Evolutionary conservation across 140 eudicot species (phyloP).

Genomic region (Oenanthe javanica): DNA sequence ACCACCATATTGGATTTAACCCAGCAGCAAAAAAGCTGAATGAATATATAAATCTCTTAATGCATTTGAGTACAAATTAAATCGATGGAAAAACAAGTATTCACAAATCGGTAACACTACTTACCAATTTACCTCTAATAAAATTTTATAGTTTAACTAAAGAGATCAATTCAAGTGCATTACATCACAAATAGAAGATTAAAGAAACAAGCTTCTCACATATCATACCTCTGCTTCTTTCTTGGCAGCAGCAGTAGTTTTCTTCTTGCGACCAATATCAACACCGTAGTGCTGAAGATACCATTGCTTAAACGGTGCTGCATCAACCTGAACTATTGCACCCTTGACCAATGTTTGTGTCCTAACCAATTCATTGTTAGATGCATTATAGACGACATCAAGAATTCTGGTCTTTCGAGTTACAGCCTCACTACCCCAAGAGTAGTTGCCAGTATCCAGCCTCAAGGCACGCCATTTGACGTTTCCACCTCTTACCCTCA

Average conservation of each 20-base stretch:
- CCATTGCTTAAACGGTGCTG: conserved; percentile 74
- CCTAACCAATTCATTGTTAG: conserved; percentile 76
- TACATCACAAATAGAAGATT: not conserved
- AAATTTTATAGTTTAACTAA: not conserved
- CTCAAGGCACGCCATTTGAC: conserved; percentile 89
- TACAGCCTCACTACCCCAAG: conserved; percentile 82
- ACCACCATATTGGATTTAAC: too few species aligned
- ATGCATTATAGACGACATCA: conserved; percentile 77
- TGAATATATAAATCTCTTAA: not conserved
- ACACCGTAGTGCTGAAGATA: conserved; percentile 74
- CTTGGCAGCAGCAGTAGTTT: conserved; percentile 37
- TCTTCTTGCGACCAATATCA: conserved; percentile 81
- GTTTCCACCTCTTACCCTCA: conserved; percentile 72
- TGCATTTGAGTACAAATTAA: not conserved
- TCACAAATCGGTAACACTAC: not conserved
- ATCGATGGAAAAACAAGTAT: not conserved
- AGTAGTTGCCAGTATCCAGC: conserved; percentile 76
- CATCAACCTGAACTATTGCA: conserved; percentile 75
- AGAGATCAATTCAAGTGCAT: not conserved
- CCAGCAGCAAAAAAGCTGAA: too few species aligned
- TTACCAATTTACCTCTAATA: not conserved
- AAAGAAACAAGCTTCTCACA: not conserved
- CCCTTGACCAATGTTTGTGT: conserved; percentile 69
- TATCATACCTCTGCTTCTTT: conserved; percentile 59
- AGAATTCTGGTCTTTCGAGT: conserved; percentile 66